Conservation (phyloP, 2,329 filamentous ascomycete species). For the Exophiala bonariae region DNA sequence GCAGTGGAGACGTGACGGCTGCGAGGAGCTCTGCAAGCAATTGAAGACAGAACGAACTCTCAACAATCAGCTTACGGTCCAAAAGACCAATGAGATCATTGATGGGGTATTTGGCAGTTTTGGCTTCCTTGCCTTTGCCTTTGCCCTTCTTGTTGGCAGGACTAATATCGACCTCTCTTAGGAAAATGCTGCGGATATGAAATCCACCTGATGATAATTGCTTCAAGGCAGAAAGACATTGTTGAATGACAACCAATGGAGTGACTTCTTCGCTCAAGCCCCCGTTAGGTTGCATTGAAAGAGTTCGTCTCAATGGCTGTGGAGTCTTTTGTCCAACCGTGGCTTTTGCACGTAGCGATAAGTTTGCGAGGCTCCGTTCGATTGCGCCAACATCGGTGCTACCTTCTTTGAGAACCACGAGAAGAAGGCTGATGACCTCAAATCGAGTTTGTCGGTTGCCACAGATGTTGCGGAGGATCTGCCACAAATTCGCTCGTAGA, state of each 20-base stretch:
- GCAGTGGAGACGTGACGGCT: slow-evolving; percentile 82
- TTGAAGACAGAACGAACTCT: slow-evolving; percentile 97
- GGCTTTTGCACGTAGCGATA: slow-evolving; percentile 88
- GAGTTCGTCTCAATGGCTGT: slow-evolving; percentile 72
- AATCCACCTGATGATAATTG: slow-evolving; percentile 82
- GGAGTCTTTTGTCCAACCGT: slow-evolving; percentile 77
- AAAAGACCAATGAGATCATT: slow-evolving; percentile 86
- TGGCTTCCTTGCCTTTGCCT: slow-evolving; percentile 83
- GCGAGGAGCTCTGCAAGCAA: slow-evolving; percentile 83
- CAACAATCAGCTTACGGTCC: slow-evolving; percentile 92
- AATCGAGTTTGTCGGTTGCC: slow-evolving; percentile 95
- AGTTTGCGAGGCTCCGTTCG: slow-evolving; percentile 89
- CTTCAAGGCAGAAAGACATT: slow-evolving; percentile 83
- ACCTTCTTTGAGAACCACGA: slow-evolving; percentile 93
- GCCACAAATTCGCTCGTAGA: slow-evolving; percentile 78
- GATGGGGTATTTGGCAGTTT: slow-evolving; percentile 82
- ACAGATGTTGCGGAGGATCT: slow-evolving; percentile 86
- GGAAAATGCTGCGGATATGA: slow-evolving; percentile 86
- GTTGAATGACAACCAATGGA: slow-evolving; percentile 91
- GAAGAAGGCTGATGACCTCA: slow-evolving; percentile 87
- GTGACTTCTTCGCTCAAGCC: slow-evolving; percentile 80
- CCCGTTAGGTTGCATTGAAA: slow-evolving; percentile 58
- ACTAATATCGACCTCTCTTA: slow-evolving; percentile 86
- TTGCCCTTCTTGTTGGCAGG: slow-evolving; percentile 82
- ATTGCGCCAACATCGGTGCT: slow-evolving; percentile 91